phyloP scores from a whole-genome alignment of 1,284 basidiomycete species.

The Baeospora myosura region DNA sequence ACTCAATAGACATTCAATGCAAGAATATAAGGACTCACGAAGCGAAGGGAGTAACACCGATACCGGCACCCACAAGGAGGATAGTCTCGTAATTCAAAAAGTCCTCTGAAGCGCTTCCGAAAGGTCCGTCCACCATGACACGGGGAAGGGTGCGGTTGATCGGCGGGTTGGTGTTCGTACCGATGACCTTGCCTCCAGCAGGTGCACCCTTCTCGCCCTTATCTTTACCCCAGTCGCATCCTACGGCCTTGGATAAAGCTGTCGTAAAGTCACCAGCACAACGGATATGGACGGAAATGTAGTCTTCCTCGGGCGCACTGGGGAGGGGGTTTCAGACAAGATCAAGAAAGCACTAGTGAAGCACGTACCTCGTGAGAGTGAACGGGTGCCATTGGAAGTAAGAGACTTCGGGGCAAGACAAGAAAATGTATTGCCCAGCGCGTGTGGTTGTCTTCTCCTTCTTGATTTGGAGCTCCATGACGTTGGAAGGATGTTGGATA shows the following conservation, averaged over 20 bases:
- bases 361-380: slow-evolving; percentile 68
- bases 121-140: slow-evolving; percentile 86
- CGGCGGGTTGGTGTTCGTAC: slow-evolving; percentile 49
- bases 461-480: slow-evolving; percentile 90
- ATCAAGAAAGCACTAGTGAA: background rate
- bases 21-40: slow-evolving; percentile 43
- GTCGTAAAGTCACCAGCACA: slow-evolving; percentile 81
- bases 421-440: slow-evolving; percentile 86
- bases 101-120: slow-evolving; percentile 80
- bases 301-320: slow-evolving; percentile 85
- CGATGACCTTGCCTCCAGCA: slow-evolving; percentile 51
- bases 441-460: slow-evolving; percentile 77
- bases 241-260: slow-evolving; percentile 72
- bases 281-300: slow-evolving; percentile 85
- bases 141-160: slow-evolving; percentile 72
- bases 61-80: slow-evolving; percentile 81
- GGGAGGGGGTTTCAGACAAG: slow-evolving; percentile 3
- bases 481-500: slow-evolving; percentile 85
- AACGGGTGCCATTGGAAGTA: slow-evolving; percentile 96
- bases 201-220: slow-evolving; percentile 35
- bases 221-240: slow-evolving; percentile 72
- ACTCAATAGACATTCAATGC: slow-evolving; percentile 3
- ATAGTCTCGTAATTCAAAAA: slow-evolving; percentile 83
- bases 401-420: slow-evolving; percentile 79
- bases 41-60: slow-evolving; percentile 90